A percentile compares a stretch with the other conserved stretches of the same genome.
These are phyloP conservation scores for Trypanosoma mega DNA, from an alignment of 208 protist genomes.

Conservation along the genomic window DNA sequence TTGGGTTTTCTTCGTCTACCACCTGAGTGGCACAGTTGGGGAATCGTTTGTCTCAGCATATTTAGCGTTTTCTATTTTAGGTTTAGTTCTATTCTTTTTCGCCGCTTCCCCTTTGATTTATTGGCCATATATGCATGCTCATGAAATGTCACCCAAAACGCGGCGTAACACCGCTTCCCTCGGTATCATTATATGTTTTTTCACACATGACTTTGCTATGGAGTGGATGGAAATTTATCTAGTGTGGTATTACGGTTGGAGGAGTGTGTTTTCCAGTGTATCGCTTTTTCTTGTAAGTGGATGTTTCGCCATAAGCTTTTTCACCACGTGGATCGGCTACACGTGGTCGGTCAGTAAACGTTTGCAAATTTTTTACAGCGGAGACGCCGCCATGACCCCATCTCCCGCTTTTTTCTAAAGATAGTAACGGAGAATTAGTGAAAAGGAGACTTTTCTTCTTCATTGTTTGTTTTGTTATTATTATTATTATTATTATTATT, in stretches of 20 bases:
- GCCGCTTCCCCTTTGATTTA: constrained; percentile 62
- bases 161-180: constrained; percentile 50
- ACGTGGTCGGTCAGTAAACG: constrained; percentile 75
- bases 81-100: constrained; percentile 46
- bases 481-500: no score
- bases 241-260: constrained; percentile 54
- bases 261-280: constrained; percentile 57
- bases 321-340: constrained; percentile 71
- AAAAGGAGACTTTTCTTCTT: no score
- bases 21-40: constrained; percentile 1
- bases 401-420: neutral
- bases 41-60: constrained; percentile 45
- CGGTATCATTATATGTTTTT: constrained; percentile 55
- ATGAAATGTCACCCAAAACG: constrained; percentile 66
- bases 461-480: no score
- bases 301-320: constrained; percentile 71
- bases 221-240: constrained; percentile 76
- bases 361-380: constrained; percentile 62
- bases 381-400: constrained; percentile 11
- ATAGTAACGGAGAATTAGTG: no score
- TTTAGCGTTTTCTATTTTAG: constrained; percentile 51
- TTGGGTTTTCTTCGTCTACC: constrained; percentile 51
- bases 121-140: constrained; percentile 62
- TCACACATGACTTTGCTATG: constrained; percentile 71
- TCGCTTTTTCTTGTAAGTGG: constrained; percentile 63